These are phyloP conservation scores for Colletotrichum sp. DNA, from an alignment of 2,329 filamentous ascomycete species.

Conservation along the genomic window DNA sequence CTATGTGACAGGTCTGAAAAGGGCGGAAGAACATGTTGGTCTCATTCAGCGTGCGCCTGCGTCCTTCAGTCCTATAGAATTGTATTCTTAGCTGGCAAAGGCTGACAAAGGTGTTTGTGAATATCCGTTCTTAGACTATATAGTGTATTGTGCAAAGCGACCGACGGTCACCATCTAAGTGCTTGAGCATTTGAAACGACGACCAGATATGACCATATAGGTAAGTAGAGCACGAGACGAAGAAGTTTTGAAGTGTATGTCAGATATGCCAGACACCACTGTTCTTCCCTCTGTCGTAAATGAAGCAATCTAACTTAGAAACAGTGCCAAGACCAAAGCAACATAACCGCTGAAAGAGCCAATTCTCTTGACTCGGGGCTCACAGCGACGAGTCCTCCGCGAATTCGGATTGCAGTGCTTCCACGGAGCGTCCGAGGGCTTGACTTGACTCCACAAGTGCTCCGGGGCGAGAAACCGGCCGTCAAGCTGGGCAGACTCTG, in stretches of 20 bases:
- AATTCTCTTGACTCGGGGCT: neutral
- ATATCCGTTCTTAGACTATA: fast-evolving
- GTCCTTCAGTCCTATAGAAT: fast-evolving
- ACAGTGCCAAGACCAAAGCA: neutral
- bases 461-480: neutral
- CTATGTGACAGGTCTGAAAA: neutral
- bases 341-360: neutral
- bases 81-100: neutral
- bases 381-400: neutral
- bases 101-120: too few relatives aligned
- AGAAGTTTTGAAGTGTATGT: too few relatives aligned
- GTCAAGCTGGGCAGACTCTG: neutral
- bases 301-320: neutral
- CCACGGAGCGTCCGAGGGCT: neutral
- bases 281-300: neutral
- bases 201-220: too few relatives aligned
- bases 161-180: neutral
- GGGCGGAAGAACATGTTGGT: neutral
- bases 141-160: neutral
- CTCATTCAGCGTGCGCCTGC: neutral
- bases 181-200: neutral
- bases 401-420: neutral
- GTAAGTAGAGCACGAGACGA: too few relatives aligned
- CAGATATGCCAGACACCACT: fast-evolving
- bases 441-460: neutral